Evolutionary conservation across 352 stramenopile species (phyloP).

Genomic region (Plasmopara halstedii): DNA sequence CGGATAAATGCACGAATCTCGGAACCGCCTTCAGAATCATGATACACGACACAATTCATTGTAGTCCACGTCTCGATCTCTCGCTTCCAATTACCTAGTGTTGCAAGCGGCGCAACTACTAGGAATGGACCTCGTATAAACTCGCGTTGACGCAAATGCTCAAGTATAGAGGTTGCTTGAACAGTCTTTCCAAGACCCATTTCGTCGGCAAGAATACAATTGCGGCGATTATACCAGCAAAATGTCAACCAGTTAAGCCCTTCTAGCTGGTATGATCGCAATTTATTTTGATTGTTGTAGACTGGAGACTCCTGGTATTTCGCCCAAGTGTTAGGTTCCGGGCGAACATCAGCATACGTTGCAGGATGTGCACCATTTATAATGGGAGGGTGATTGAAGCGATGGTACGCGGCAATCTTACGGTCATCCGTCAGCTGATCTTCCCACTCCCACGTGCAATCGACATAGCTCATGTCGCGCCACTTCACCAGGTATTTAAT

Average conservation of each 20-base stretch:
- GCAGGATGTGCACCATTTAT: conserved; percentile 75
- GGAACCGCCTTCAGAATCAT: conserved; percentile 90
- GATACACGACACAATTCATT: conserved; percentile 99
- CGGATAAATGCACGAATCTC: conserved; percentile 91
- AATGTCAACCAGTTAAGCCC: conserved; percentile 98
- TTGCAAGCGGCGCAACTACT: conserved; percentile 96
- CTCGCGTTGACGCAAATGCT: conserved; percentile 89
- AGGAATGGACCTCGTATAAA: conserved; percentile 95
- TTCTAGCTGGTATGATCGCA: conserved; percentile 98
- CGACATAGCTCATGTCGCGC: conserved; percentile 86
- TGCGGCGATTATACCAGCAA: conserved; percentile 96
- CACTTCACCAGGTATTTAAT: conserved; percentile 91
- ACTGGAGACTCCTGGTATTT: conserved; percentile 83
- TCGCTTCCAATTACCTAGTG: conserved; percentile 97
- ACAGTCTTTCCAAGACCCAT: conserved; percentile 90
- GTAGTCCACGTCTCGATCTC: conserved; percentile 99
- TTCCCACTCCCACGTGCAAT: conserved; percentile 87
- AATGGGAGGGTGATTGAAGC: conserved; percentile 80
- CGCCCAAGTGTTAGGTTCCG: conserved; percentile 72
- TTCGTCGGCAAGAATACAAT: conserved; percentile 87
- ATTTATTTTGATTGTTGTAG: conserved; percentile 92
- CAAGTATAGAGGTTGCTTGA: conserved; percentile 90
- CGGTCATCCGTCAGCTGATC: conserved; percentile 84
- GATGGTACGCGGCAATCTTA: conserved; percentile 84
- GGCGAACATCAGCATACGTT: conserved; percentile 74